Evolutionary conservation across 495 filamentous ascomycete genomes (phyloP), one percentile per base, ranked within the genome.

Genomic region (Pseudotulostoma volvatum): DNA sequence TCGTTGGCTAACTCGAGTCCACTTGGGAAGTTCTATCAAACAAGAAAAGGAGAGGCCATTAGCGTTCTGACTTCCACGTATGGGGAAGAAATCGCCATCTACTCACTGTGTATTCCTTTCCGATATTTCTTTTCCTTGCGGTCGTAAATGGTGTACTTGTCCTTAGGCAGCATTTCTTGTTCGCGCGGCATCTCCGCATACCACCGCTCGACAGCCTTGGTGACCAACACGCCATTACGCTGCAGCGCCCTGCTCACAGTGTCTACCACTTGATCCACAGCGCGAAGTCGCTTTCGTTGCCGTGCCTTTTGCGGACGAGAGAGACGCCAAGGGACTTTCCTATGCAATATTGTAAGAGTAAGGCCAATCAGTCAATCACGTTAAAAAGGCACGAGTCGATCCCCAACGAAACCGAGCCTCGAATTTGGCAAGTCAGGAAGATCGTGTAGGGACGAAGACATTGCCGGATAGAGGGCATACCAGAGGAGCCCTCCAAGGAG

Each of bases 121-220:
- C 90, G 69, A 61, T 97, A 97, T 44, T 67, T 74, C 76, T 83
- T 93, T 67, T 79, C 87, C 59, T 94, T 95, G 47, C 86, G 76
- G 60, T 92, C 86, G 63, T 96, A 97, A 44, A 97, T 77, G 15
- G 87, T 93, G 64, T 97, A 97, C 60, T 97, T 97, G 61, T 97
- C 90, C 59, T 75, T 80, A 33, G 90, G 77, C 55, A 92, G 56
- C 90, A 97, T 97, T 68, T 96, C 85, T 56, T 74, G 73, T 71
- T 97, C 90, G 19, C 74, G 81, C 15, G 90, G 90, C 90, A 97
- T 97, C 61, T 93, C 84, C 37, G 62, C 66, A 61, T 84, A 93
- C 90, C 90, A 97, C 46, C 76, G 66, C 57, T 86, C 76, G 40
- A 97, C 61, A 20, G 79, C 67, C 56, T 79, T 81, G 25, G 81